These are phyloP conservation scores for Xylaria flabelliformis DNA, from an alignment of 495 filamentous ascomycete species.

Conservation along the genomic window DNA sequence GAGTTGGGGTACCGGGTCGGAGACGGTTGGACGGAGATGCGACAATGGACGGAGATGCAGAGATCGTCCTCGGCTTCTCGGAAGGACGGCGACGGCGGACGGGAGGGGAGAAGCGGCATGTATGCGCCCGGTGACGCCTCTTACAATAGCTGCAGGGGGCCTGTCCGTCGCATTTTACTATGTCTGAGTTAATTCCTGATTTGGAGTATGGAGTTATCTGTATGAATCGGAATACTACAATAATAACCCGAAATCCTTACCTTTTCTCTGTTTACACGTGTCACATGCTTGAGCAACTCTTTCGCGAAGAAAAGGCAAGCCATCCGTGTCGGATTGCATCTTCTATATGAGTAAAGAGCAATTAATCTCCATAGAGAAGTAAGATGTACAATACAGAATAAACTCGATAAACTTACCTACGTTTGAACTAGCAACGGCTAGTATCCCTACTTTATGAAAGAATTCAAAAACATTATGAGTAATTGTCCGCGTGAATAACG, in stretches of 20 bases:
- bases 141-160: slow-evolving; percentile 20
- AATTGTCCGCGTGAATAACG: neutral
- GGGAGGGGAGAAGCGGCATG: slow-evolving; percentile 15
- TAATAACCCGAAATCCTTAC: slow-evolving; percentile 19
- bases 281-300: slow-evolving; percentile 55
- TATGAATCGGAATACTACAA: neutral
- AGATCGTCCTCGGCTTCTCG: slow-evolving; percentile 12
- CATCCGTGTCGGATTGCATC: slow-evolving; percentile 17
- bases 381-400: neutral
- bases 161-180: slow-evolving; percentile 23
- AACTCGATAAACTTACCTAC: neutral
- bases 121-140: slow-evolving; percentile 13
- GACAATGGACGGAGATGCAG: neutral
- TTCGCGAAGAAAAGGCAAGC: slow-evolving; percentile 32
- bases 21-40: slow-evolving; percentile 6
- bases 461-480: neutral
- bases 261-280: slow-evolving; percentile 51
- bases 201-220: neutral
- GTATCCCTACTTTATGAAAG: neutral
- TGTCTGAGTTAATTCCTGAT: neutral
- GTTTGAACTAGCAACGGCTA: no score
- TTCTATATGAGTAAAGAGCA: neutral
- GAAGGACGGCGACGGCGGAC: slow-evolving; percentile 14
- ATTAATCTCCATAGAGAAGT: neutral
- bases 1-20: slow-evolving; percentile 13